Base-by-base conservation (phyloP, 257 asterid species). In the Solanum bukasovii region DNA sequence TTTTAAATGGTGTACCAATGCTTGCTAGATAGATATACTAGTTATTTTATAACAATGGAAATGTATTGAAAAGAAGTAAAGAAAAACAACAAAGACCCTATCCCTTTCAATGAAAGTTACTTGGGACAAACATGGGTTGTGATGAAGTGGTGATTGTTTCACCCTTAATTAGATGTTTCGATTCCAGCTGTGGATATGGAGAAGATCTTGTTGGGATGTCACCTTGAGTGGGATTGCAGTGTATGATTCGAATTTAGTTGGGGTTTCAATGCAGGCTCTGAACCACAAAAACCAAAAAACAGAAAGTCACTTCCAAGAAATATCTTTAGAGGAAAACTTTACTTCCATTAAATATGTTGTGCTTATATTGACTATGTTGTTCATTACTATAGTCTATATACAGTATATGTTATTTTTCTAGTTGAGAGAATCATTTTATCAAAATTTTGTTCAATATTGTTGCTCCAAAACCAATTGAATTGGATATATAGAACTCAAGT, bases 181-280 rank as follows among this genome's bases (percentile, higher is more conserved):
- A 0, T 52, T 52, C 0, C 63, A 5, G 63, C 0, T 16, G 8
- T 52, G 63, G 23, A 4, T 52, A 52, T 52, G 4, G 0, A 52
- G 23, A 52, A 52, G 9, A 52, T 52, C 9, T 52, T 52, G 63
- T 52, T 2, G 63, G 0, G 23, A 52, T 0, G 13, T 0, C 23
- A 6, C 23, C 4, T 52, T 0, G 0, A 52, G 23, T 52, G 23
- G 4, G 4, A 1, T 0, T 52, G 0, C 1, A 49, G 0, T 49
- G 23, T 0, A 16, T 52, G 63, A 16, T 6, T 1, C 9, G 0
- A 52, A 5, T 52, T 52, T 52, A 6, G 9, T 52, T 52, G 0
- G 23, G 63, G 9, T 0, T 52, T 0, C 9, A 16, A 16, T 52
- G 23, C 4, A 0, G 9, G 0, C 4, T 5, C 0, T 4, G 0